phyloP scores from a whole-genome alignment of 225 moss, liverwort and hornwort genomes.

The Pleurozium schreberi region DNA sequence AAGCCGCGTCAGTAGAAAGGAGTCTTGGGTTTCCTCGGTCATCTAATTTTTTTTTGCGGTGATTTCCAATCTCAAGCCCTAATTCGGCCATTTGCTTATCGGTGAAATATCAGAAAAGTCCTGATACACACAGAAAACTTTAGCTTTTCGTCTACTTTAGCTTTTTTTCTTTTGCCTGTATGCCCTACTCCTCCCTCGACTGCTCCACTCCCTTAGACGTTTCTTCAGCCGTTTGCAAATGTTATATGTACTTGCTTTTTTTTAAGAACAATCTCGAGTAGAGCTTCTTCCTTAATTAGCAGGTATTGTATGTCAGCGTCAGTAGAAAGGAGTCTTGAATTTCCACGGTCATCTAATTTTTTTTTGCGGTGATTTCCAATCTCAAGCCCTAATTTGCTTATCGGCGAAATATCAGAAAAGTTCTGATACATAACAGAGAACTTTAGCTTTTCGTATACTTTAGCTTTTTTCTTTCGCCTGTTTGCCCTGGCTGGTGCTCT shows the following conservation, averaged over 20 bases:
- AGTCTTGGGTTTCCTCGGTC: not conserved
- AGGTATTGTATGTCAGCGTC: not conserved
- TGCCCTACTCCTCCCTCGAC: not conserved
- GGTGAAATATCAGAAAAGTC: not conserved
- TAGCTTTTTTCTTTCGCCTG: no score
- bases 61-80: not conserved
- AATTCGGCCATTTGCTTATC: not conserved
- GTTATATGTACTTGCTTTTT: no score
- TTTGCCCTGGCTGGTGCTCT: not conserved
- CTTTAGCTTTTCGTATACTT: not conserved
- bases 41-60: no score
- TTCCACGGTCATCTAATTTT: not conserved
- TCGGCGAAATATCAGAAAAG: not conserved
- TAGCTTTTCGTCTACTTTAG: not conserved
- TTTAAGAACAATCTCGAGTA: not conserved
- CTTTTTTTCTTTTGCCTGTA: no score
- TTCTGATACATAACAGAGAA: not conserved
- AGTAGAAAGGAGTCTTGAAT: not conserved
- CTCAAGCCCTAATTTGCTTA: not conserved
- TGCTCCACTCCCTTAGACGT: no score
- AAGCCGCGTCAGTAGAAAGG: not conserved
- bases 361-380: no score
- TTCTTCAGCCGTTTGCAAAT: not conserved
- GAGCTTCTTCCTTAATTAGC: not conserved
- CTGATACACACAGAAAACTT: not conserved